A percentile compares a stretch with the other conserved stretches of the same genome.
These are phyloP conservation scores for Inosperma sp. DNA, from an alignment of 768 basidiomycete species.

Conservation along the genomic window DNA sequence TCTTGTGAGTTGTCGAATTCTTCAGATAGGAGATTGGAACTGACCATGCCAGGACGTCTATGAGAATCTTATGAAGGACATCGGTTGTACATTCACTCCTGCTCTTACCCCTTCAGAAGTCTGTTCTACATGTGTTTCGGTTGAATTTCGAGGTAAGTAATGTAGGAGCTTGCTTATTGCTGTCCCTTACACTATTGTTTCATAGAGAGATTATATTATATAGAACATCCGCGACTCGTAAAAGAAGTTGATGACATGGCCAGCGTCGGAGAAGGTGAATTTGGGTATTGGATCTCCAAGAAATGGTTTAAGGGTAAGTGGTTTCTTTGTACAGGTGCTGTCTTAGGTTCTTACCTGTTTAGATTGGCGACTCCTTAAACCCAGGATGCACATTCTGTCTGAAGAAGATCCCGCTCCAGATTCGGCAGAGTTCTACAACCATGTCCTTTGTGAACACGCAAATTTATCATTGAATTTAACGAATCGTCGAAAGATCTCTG, in stretches of 20 bases:
- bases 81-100: constrained; percentile 47
- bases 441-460: constrained; percentile 74
- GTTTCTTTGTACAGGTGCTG: constrained; percentile 9
- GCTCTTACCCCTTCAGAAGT: constrained; percentile 46
- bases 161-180: not conserved
- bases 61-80: constrained; percentile 38
- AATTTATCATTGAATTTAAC: constrained; percentile 50
- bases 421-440: constrained; percentile 45
- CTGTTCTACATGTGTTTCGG: constrained; percentile 56
- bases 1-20: constrained; percentile 36
- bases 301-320: constrained; percentile 67
- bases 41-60: constrained; percentile 38
- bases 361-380: constrained; percentile 74
- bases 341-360: constrained; percentile 6
- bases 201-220: constrained; percentile 64
- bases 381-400: constrained; percentile 66
- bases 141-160: constrained; percentile 51
- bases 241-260: constrained; percentile 52
- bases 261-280: constrained; percentile 37
- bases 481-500: constrained; percentile 58
- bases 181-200: not conserved
- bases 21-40: not conserved
- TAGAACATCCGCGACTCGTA: constrained; percentile 62
- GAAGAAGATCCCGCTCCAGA: constrained; percentile 67
- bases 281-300: constrained; percentile 72